phyloP scores from a whole-genome alignment of 2,329 filamentous ascomycete species.

The Coniella lustricola region DNA sequence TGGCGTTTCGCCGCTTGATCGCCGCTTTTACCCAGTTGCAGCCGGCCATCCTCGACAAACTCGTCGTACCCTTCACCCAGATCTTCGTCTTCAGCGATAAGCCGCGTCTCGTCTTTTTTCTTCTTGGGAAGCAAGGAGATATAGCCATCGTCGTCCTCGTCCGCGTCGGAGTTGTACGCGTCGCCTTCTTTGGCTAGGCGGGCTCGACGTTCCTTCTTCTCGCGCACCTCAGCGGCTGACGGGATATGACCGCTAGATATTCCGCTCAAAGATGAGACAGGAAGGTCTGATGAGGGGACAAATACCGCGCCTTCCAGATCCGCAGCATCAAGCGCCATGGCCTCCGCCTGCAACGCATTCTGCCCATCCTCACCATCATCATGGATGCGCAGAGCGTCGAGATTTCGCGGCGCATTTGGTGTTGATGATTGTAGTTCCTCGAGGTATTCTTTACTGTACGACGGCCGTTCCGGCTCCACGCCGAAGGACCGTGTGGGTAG shows the following conservation, averaged over 20 bases:
- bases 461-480: slow-evolving; percentile 62
- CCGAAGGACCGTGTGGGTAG: slow-evolving; percentile 52
- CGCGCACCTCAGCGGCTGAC: slow-evolving; percentile 76
- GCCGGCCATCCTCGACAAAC: slow-evolving; percentile 76
- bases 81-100: slow-evolving; percentile 83
- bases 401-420: slow-evolving; percentile 68
- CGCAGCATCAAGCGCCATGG: slow-evolving; percentile 50
- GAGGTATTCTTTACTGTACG: slow-evolving; percentile 80
- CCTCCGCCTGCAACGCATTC: slow-evolving; percentile 27
- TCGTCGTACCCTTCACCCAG: slow-evolving; percentile 90
- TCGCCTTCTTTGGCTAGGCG: slow-evolving; percentile 65
- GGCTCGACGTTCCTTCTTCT: slow-evolving; percentile 85
- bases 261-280: slow-evolving; percentile 21
- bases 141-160: slow-evolving; percentile 30
- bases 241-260: slow-evolving; percentile 48
- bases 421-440: slow-evolving; percentile 81
- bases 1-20: slow-evolving; percentile 62
- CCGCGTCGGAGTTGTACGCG: slow-evolving; percentile 52
- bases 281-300: slow-evolving; percentile 44
- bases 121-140: slow-evolving; percentile 35
- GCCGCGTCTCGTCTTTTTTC: slow-evolving; percentile 63
- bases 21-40: slow-evolving; percentile 71
- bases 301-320: slow-evolving; percentile 60
- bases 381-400: slow-evolving; percentile 37
- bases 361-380: slow-evolving; percentile 23